Base-by-base conservation (phyloP, 2,329 filamentous ascomycete species). In the Fusarium multiceps region DNA sequence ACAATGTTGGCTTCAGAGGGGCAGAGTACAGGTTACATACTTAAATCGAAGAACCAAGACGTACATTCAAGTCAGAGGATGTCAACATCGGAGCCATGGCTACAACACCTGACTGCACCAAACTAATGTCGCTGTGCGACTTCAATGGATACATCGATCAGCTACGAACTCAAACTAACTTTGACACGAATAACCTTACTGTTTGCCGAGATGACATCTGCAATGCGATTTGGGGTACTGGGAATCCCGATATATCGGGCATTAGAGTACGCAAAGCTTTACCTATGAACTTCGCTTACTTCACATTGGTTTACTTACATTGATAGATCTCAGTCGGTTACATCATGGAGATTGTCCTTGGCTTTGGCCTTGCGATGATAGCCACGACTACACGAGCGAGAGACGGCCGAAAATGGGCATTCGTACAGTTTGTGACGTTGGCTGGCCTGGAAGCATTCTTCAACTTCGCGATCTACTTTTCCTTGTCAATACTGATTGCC, bases 1-100 rank as follows among this genome's bases (percentile, higher is more conserved):
- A 30, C 13, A 30, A 30, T 14, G 12, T 13, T 30, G 13, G 13
- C 28, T 30, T 14, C 28, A 30, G 13, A 30, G 6, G 16, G 16
- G 8, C 4, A 18, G 4, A 10, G 3, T 7, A 18, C 16, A 9
- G 1, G 1, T n/a, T 11, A 3, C 16, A 18, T 2, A 37, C 4
- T 37, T 37, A 37, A 10, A 18, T 11, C 2, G 9, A 18, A 4
- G 5, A 3, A 37, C 10, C 5, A n/a, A 11, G 16, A 37, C 32
- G 5, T 16, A 18, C 2, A 6, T 18, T 18, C 32, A 5, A 1
- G 5, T 37, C 9, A 6, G 0, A 6, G 2, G 9, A 18, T 9
- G 6, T 18, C 3, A 11, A 37, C 16, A 37, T 37, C 4, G 32
- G 5, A 18, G 32, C 3, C 5, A 37, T 37, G 32, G 9, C 9